phyloP scores from a whole-genome alignment of 352 stramenopile genomes.

The Phytophthora sp. region DNA sequence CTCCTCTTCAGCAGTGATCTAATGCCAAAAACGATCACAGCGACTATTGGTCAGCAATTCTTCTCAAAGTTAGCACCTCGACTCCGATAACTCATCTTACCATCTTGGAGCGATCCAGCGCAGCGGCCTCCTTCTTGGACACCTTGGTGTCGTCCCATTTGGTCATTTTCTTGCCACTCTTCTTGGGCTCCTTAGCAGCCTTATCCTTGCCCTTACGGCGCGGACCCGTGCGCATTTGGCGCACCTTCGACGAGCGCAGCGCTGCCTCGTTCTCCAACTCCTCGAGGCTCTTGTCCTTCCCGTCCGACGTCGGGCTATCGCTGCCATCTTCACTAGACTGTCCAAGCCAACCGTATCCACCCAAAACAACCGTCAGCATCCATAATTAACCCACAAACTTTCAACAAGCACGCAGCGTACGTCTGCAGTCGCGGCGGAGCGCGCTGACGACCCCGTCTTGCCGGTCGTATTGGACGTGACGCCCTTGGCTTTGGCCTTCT shows the following conservation, averaged over 20 bases:
- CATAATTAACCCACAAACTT: background rate
- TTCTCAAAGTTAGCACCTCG: too few relatives aligned
- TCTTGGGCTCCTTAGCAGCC: slow-evolving; percentile 49
- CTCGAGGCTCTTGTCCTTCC: slow-evolving; percentile 57
- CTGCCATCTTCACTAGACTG: slow-evolving; percentile 73
- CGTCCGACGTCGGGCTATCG: slow-evolving; percentile 53
- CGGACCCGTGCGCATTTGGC: slow-evolving; percentile 73
- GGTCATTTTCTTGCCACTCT: slow-evolving; percentile 85
- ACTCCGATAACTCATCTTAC: slow-evolving; percentile 48
- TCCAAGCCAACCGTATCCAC: slow-evolving; percentile 8
- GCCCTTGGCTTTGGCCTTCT: slow-evolving; percentile 72
- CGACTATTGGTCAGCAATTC: slow-evolving; percentile 7
- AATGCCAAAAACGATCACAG: background rate
- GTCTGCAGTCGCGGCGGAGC: slow-evolving; percentile 43
- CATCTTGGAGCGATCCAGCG: slow-evolving; percentile 72
- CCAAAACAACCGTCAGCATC: slow-evolving; percentile 5
- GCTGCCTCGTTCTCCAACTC: slow-evolving; percentile 62
- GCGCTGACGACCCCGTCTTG: slow-evolving; percentile 50
- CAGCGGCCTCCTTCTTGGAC: slow-evolving; percentile 81
- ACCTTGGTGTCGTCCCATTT: slow-evolving; percentile 89
- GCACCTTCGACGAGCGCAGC: slow-evolving; percentile 43
- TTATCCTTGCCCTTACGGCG: slow-evolving; percentile 69
- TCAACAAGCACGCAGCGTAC: slow-evolving; percentile 20
- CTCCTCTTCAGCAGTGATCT: slow-evolving; percentile 77
- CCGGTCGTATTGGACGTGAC: slow-evolving; percentile 48